These are phyloP conservation scores for Fusarium miscanthi DNA, from an alignment of 2,329 filamentous ascomycete species.

Conservation along the genomic window DNA sequence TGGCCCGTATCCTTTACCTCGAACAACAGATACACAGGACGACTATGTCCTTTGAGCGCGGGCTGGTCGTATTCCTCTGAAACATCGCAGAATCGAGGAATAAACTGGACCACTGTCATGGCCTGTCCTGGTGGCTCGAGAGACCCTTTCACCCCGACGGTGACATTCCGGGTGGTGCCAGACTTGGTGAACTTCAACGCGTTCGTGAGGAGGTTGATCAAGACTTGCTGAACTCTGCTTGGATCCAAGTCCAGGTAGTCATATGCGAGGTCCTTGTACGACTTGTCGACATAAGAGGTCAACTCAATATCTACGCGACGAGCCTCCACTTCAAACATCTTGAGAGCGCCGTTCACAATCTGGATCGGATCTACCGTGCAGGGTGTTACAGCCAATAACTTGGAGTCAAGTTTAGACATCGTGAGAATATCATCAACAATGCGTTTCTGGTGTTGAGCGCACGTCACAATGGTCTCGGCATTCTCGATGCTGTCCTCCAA, in stretches of 20 bases:
- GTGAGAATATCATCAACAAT: constrained; percentile 82
- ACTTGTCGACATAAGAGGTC: constrained; percentile 70
- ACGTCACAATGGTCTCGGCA: constrained; percentile 80
- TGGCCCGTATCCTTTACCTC: constrained; percentile 82
- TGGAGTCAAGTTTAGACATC: constrained; percentile 80
- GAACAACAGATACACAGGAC: constrained; percentile 74
- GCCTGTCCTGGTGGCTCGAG: constrained; percentile 52
- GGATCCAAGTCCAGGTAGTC: constrained; percentile 78
- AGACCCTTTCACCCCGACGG: constrained; percentile 60
- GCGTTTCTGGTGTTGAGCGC: constrained; percentile 82
- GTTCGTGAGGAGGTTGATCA: constrained; percentile 85
- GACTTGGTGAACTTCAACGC: constrained; percentile 83
- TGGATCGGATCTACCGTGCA: constrained; percentile 74
- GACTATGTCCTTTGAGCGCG: constrained; percentile 46
- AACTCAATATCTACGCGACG: constrained; percentile 76
- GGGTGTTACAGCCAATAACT: constrained; percentile 77
- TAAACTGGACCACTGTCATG: constrained; percentile 67
- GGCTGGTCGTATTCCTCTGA: constrained; percentile 54
- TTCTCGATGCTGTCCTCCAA: constrained; percentile 74
- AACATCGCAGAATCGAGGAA: constrained; percentile 64
- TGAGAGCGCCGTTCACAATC: constrained; percentile 74
- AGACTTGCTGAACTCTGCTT: constrained; percentile 78
- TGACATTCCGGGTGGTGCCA: constrained; percentile 67
- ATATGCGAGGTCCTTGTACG: constrained; percentile 66
- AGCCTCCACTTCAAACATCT: constrained; percentile 83